Conservation (phyloP, 148 eudicot genomes). For the Nyssa sinensis region DNA sequence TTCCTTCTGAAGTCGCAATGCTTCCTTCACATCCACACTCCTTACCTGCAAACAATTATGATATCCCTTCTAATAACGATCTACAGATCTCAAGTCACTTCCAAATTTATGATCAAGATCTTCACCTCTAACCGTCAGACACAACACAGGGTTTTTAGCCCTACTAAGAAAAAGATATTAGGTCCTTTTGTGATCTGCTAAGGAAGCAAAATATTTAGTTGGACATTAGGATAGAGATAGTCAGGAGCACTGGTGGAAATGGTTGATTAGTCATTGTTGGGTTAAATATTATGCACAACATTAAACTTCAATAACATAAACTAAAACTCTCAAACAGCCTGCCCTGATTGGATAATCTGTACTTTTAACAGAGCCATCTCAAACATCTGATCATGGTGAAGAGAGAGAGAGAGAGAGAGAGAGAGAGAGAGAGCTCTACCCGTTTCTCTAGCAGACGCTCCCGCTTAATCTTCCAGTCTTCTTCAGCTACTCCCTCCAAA, state of each 20-base stretch:
- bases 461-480: slow-evolving; percentile 94
- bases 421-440: slow-evolving; percentile 35
- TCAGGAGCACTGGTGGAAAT: background rate
- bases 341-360: background rate
- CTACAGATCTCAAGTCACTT: too few relatives aligned
- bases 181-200: background rate
- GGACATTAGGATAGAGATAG: background rate
- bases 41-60: slow-evolving; percentile 58
- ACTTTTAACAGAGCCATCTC: background rate
- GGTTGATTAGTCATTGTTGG: background rate
- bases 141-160: background rate
- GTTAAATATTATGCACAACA: slow-evolving; percentile 5
- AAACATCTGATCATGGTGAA: background rate
- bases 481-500: slow-evolving; percentile 85
- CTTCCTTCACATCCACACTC: slow-evolving; percentile 90
- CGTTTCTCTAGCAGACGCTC: slow-evolving; percentile 68
- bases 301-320: background rate
- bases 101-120: background rate
- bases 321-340: too few relatives aligned
- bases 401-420: background rate
- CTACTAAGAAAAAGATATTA: too few relatives aligned
- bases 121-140: background rate
- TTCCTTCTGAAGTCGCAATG: slow-evolving; percentile 87
- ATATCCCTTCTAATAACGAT: background rate
- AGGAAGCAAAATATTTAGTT: background rate